These are phyloP conservation scores for Sanguinoderma infundibulare DNA, from an alignment of 1,284 basidiomycete species.

Conservation along the genomic window DNA sequence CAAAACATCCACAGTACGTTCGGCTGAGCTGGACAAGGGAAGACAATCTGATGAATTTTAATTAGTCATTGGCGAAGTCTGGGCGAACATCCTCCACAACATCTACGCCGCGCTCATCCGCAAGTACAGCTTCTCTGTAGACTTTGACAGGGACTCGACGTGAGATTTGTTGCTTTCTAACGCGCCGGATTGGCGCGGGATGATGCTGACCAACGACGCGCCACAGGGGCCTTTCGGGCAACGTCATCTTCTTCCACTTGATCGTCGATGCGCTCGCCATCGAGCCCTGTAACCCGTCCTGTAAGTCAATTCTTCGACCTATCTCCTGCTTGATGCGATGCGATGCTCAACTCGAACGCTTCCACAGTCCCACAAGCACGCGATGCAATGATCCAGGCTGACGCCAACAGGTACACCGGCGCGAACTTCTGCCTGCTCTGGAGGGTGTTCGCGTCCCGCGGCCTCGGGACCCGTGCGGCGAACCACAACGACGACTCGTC, in stretches of 20 bases:
- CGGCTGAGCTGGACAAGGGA: neutral
- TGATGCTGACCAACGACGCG: neutral
- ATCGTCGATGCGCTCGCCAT: conserved; percentile 53
- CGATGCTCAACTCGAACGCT: neutral
- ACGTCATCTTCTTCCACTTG: conserved; percentile 52
- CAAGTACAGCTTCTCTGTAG: conserved; percentile 45
- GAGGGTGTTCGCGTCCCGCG: conserved; percentile 42
- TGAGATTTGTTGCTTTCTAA: neutral
- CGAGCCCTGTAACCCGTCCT: conserved; percentile 57
- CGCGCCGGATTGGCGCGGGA: neutral
- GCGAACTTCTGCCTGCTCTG: conserved; percentile 41
- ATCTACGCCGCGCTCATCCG: conserved; percentile 51
- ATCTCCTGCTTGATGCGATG: neutral
- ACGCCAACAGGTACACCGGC: conserved; percentile 40
- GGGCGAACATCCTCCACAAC: conserved; percentile 61
- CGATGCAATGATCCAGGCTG: conserved; percentile 58
- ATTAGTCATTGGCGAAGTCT: conserved; percentile 48
- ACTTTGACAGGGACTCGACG: conserved; percentile 37
- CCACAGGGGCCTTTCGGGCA: conserved; percentile 41
- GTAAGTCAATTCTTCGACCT: conserved; percentile 3
- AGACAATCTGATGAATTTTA: no score
- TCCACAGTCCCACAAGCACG: conserved; percentile 39
- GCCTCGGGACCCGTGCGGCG: conserved; percentile 37
- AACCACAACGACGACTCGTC: conserved; percentile 2
- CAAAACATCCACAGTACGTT: conserved; percentile 43